Evolutionary conservation across 352 stramenopile species (phyloP).

Genomic region (Phytophthora citrophthora): DNA sequence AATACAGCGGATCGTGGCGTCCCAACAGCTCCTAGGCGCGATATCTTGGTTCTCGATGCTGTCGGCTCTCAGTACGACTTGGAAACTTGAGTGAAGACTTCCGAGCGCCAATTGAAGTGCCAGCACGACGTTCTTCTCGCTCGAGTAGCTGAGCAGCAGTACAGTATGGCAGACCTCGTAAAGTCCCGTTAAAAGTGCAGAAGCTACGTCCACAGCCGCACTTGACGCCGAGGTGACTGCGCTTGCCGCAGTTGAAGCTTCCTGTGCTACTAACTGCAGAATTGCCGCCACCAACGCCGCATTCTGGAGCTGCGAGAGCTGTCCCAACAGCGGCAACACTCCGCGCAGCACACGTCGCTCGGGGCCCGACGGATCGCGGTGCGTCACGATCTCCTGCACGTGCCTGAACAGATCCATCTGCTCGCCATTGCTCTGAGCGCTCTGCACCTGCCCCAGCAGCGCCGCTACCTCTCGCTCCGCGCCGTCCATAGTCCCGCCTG

Average conservation of each 20-base stretch:
- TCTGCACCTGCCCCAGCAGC: conserved; percentile 62
- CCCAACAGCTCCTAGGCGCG: conserved; percentile 39
- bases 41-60: conserved; percentile 10
- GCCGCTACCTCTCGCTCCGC: conserved; percentile 52
- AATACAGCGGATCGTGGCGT: conserved; percentile 44
- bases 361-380: conserved; percentile 57
- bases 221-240: neutral
- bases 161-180: conserved; percentile 64
- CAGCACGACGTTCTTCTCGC: conserved; percentile 70
- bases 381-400: conserved; percentile 66
- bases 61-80: conserved; percentile 34
- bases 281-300: conserved; percentile 61
- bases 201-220: conserved; percentile 21
- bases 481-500: conserved; percentile 32
- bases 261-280: conserved; percentile 56
- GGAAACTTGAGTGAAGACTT: conserved; percentile 50
- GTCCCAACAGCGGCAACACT: conserved; percentile 50
- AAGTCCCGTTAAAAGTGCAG: conserved; percentile 44
- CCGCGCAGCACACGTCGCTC: conserved; percentile 47
- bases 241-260: conserved; percentile 2
- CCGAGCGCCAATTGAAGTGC: conserved; percentile 57
- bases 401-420: conserved; percentile 68
- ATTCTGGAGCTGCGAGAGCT: conserved; percentile 66
- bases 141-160: conserved; percentile 75
- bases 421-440: conserved; percentile 45